Conservation (phyloP, 2,329 filamentous ascomycete species). For the Epichloe uncinata region DNA sequence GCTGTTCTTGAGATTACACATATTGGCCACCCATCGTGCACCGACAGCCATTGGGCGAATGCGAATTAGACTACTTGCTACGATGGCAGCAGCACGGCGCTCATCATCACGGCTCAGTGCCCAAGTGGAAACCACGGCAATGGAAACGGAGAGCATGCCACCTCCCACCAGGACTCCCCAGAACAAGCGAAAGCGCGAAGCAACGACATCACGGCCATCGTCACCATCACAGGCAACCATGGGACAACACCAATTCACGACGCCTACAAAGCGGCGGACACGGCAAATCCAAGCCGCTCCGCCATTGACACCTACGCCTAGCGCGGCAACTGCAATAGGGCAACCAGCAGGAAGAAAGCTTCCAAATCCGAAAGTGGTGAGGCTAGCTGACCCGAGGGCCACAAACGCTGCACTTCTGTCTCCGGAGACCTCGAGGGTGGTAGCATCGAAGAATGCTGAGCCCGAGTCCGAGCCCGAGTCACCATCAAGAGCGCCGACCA, state of each 20-base stretch:
- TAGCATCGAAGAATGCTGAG: constrained; percentile 33
- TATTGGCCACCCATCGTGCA: neutral
- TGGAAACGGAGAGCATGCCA: constrained; percentile 8
- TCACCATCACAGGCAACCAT: constrained; percentile 10
- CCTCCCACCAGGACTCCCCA: constrained; percentile 9
- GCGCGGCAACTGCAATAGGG: constrained; percentile 27
- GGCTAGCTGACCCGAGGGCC: constrained; percentile 47
- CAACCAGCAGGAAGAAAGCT: constrained; percentile 22
- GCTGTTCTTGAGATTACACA: neutral
- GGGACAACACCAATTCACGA: constrained; percentile 12
- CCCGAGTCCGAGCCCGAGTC: constrained; percentile 25
- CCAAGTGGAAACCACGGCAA: constrained; percentile 9
- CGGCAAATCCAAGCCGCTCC: constrained; percentile 14
- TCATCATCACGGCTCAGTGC: constrained; percentile 30
- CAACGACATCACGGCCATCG: constrained; percentile 5
- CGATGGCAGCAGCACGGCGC: constrained; percentile 22
- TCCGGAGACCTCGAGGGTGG: constrained; percentile 51
- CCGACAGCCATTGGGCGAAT: neutral
- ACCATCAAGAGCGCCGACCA: constrained; percentile 26
- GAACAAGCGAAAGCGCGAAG: constrained; percentile 23
- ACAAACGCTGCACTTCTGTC: constrained; percentile 63
- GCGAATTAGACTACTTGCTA: neutral
- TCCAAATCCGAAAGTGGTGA: constrained; percentile 28
- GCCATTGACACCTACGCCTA: constrained; percentile 35
- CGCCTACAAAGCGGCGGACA: constrained; percentile 20